Evolutionary conservation across 2,329 filamentous ascomycete species (phyloP).

Genomic region (Stagonosporopsis cucurbitacearum): DNA sequence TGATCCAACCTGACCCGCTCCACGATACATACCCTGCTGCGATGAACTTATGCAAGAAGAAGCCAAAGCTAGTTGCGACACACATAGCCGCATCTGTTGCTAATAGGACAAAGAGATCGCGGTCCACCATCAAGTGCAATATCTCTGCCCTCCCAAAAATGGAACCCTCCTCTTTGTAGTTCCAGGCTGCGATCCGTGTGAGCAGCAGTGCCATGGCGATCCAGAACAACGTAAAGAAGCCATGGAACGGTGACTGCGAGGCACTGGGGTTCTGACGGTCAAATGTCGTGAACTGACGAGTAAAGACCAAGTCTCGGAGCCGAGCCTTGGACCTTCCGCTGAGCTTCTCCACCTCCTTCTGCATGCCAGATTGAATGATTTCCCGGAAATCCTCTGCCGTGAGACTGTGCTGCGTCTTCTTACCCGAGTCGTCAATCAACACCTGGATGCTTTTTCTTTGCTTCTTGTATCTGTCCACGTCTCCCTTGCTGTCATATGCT

Average conservation of each 20-base stretch:
- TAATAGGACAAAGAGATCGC: slow-evolving; percentile 59
- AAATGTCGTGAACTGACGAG: slow-evolving; percentile 74
- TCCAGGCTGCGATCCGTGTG: slow-evolving; percentile 69
- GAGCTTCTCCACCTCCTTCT: slow-evolving; percentile 49
- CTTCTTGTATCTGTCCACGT: slow-evolving; percentile 26
- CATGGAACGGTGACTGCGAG: slow-evolving; percentile 74
- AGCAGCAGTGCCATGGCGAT: slow-evolving; percentile 71
- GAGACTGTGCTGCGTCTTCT: slow-evolving; percentile 56
- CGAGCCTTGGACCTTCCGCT: slow-evolving; percentile 47
- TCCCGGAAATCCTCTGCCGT: slow-evolving; percentile 59
- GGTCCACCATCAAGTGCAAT: slow-evolving; percentile 69
- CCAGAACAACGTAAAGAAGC: slow-evolving; percentile 84
- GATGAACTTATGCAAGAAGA: slow-evolving; percentile 68
- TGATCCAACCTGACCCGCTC: slow-evolving; percentile 72
- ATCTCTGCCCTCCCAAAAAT: slow-evolving; percentile 75
- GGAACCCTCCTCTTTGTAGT: slow-evolving; percentile 72
- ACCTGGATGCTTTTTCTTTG: slow-evolving; percentile 54
- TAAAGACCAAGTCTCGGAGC: slow-evolving; percentile 70
- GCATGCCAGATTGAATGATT: slow-evolving; percentile 53
- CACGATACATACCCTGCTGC: slow-evolving; percentile 68
- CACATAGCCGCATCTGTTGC: slow-evolving; percentile 75
- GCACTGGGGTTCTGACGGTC: slow-evolving; percentile 72
- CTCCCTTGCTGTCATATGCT: slow-evolving; percentile 6
- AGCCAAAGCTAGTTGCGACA: slow-evolving; percentile 68
- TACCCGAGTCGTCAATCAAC: slow-evolving; percentile 54